Base-by-base conservation (phyloP, 306 rosid species). In the Dalbergia oliveri region DNA sequence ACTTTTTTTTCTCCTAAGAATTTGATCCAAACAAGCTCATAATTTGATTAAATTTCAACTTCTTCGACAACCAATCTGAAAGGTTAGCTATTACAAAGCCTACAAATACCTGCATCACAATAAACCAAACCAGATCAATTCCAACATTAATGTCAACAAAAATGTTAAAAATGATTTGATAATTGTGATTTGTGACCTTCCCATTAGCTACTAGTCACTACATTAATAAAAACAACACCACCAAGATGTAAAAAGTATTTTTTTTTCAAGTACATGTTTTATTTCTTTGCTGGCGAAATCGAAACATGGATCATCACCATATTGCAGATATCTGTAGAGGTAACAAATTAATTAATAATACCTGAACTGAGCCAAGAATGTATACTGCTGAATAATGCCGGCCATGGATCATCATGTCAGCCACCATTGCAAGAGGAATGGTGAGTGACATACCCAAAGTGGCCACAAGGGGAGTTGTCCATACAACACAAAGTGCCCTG, bases 391-490 rank as follows among this genome's bases (percentile, higher is more conserved):
- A 93, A 84, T 90, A 93, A 76, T 93, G 98, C 47, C 97, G 98
- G 41, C 98, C 98, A 35, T 93, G 98, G 84, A 93, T 90, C 15
- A 91, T 37, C 94, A 93, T 93, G 86, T 93, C 98, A 72, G 98
- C 98, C 84, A 91, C 83, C 98, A 93, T 93, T 35, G 98, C 98
- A 1, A 93, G 93, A 41, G 98, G 98, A 67, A 93, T 93, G 68
- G 98, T 93, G 74, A 93, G 98, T 5, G 98, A 93, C 98, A 93
- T 87, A 82, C 98, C 98, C 89, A 93, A 79, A 9, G 98, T 93
- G 84, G 98, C 98, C 75, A 93, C 98, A 57, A 91, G 87, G 43
- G 98, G 98, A 57, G 97, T 93, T 67, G 98, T 91, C 98, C 98
- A 93, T 65, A 93, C 98, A 53, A 91, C 98, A 66, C 97, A 88